Evolutionary conservation across 306 rosid genomes (phyloP).

Genomic region (Quercus wislizeni): DNA sequence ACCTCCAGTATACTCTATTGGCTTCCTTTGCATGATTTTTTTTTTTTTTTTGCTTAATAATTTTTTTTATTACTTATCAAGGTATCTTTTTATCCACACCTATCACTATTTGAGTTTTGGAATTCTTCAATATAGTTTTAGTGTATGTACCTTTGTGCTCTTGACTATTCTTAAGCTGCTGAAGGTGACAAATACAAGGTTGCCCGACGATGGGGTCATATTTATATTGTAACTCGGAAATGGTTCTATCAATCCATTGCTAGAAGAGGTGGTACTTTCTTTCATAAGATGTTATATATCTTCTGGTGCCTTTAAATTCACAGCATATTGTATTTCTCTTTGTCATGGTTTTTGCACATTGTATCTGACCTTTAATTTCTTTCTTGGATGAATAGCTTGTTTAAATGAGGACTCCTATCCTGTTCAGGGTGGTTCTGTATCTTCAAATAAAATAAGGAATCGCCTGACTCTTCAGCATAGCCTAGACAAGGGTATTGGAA

Average conservation of each 20-base stretch:
- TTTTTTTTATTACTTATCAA: too few relatives aligned
- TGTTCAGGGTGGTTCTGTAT: slow-evolving; percentile 56
- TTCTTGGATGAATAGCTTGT: slow-evolving; percentile 56
- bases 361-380: slow-evolving; percentile 27
- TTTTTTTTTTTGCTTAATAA: too few relatives aligned
- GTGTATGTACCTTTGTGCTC: slow-evolving; percentile 39
- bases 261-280: slow-evolving; percentile 57
- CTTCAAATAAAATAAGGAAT: slow-evolving; percentile 61
- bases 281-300: slow-evolving; percentile 10
- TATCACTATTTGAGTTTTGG: slow-evolving; percentile 6
- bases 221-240: slow-evolving; percentile 69
- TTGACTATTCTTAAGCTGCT: slow-evolving; percentile 79
- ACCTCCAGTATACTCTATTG: not conserved
- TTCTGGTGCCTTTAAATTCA: slow-evolving; percentile 22
- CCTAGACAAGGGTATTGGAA: slow-evolving; percentile 55
- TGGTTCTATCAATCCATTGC: slow-evolving; percentile 88
- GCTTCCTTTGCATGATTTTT: too few relatives aligned
- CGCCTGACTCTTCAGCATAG: slow-evolving; percentile 42
- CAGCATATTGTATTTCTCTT: not conserved
- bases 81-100: not conserved
- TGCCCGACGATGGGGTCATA: slow-evolving; percentile 81
- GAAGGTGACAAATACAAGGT: slow-evolving; percentile 96
- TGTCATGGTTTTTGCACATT: slow-evolving; percentile 17
- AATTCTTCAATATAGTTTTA: slow-evolving; percentile 9
- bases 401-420: slow-evolving; percentile 81